Percentiles rank a stretch among this genome's conserved stretches.
Evolutionary conservation across 495 filamentous ascomycete species (phyloP).

Genomic region (Penicillium bialowiezense): DNA sequence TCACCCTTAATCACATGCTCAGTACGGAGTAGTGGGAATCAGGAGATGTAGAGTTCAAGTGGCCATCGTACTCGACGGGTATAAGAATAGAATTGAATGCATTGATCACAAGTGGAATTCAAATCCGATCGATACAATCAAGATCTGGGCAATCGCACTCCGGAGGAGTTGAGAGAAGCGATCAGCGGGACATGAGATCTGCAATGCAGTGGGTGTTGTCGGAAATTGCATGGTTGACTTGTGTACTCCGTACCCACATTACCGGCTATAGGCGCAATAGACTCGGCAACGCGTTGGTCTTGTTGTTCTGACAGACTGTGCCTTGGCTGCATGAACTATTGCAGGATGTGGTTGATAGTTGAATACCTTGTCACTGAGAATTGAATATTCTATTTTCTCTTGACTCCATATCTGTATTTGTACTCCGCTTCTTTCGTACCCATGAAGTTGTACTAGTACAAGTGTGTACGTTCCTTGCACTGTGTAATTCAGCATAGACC

Average conservation of each 20-base stretch:
- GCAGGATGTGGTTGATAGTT: not conserved
- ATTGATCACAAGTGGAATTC: not conserved
- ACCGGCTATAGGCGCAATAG: not conserved
- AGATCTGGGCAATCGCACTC: conserved; percentile 8
- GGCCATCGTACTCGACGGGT: too few relatives aligned
- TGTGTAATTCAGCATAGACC: too few relatives aligned
- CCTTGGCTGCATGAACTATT: not conserved
- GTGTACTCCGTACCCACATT: not conserved
- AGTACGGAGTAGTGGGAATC: too few relatives aligned
- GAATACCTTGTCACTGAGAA: too few relatives aligned
- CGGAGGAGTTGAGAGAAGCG: not conserved
- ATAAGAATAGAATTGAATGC: not conserved
- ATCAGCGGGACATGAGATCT: conserved; percentile 7
- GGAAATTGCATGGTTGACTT: conserved; percentile 5
- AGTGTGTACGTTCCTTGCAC: too few relatives aligned
- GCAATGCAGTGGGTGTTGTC: not conserved
- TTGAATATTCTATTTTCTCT: too few relatives aligned
- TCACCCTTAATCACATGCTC: not conserved
- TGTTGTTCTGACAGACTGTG: not conserved
- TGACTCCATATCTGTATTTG: too few relatives aligned
- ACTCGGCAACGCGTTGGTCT: not conserved
- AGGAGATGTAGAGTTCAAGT: too few relatives aligned
- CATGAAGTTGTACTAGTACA: too few relatives aligned
- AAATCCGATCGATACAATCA: not conserved
- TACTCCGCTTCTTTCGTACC: too few relatives aligned